phyloP scores from a whole-genome alignment of 805 yeast species.

The Wickerhamiella shivajii region DNA sequence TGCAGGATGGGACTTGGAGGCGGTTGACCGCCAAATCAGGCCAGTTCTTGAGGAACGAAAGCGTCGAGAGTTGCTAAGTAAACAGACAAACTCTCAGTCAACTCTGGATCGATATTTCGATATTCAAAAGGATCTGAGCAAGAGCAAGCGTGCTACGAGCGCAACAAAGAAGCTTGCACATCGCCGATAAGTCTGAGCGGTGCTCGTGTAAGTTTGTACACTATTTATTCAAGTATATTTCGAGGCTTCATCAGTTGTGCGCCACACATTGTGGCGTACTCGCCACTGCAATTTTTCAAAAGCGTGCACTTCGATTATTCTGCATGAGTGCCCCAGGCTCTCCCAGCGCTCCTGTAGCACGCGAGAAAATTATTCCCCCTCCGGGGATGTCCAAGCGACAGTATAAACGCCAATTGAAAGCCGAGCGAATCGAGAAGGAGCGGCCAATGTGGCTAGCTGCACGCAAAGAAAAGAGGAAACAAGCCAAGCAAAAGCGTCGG shows the following conservation, averaged over 20 bases:
- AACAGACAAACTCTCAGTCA: slow-evolving; percentile 12
- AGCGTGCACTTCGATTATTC: no score
- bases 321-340: no score
- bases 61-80: slow-evolving; percentile 17
- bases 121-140: slow-evolving; percentile 17
- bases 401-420: slow-evolving; percentile 61
- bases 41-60: slow-evolving; percentile 78
- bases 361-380: slow-evolving; percentile 33
- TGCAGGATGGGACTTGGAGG: slow-evolving; percentile 66
- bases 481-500: slow-evolving; percentile 21
- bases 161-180: slow-evolving; percentile 11
- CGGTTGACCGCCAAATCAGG: slow-evolving; percentile 66
- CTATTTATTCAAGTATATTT: no score
- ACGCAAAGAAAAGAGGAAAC: slow-evolving; percentile 41
- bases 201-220: no score
- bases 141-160: slow-evolving; percentile 20
- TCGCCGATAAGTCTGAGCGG: no score
- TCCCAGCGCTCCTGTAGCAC: no score
- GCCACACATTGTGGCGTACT: no score
- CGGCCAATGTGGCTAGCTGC: slow-evolving; percentile 44
- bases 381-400: slow-evolving; percentile 79
- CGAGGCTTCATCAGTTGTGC: no score
- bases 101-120: slow-evolving; percentile 18
- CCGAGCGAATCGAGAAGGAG: slow-evolving; percentile 43
- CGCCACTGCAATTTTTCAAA: no score